Base-by-base conservation (phyloP, 129 eudicot genomes). In the Dittrichia graveolens region DNA sequence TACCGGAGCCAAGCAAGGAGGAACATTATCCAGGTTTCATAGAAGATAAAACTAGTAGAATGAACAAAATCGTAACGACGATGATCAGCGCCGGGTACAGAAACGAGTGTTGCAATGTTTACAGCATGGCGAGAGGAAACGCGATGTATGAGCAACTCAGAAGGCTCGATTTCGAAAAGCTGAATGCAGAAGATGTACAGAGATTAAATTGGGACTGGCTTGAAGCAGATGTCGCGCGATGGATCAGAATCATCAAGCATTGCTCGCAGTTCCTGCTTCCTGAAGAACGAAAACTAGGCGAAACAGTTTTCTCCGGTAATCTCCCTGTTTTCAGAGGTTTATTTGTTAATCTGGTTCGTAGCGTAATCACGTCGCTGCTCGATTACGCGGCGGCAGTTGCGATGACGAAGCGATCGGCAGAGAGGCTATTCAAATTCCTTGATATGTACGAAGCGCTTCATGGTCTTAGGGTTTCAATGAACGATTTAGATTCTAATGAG, bases 391-490 rank as follows among this genome's bases (percentile, higher is more conserved):
- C 73, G 60, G 87, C 95, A 0, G 79, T 91, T 1, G 76, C 95
- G 0, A 81, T 66, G 79, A 79, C 88, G 7, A 87, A 84, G 57
- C 65, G 81, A 0, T 82, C 96, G 0, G 84, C 92, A 0, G 98
- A 93, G 53, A 82, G 85, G 70, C 49, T 93, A 15, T 93, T 93
- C 79, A 89, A 88, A 42, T 86, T 85, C 61, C 86, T 93, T 2
- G 98, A 93, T 54, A 85, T 89, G 87, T 81, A 82, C 35, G 96
- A 89, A 44, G 75, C 95, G 5, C 85, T 93, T 0, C 77, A 75
- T 1, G 81, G 83, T 4, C 82, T 93, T 2, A 59, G 47, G 7
- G 62, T 75, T 0, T 68, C 80, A 0, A 67, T 85, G 11, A 64
- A 67, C 0, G 53, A 75, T 1, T 47, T 84, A 4, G 10, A 34